A percentile compares a stretch with the other conserved stretches of the same genome.
Evolutionary conservation across 2,329 filamentous ascomycete genomes (phyloP).

Genomic region (Dendryphion nanum): DNA sequence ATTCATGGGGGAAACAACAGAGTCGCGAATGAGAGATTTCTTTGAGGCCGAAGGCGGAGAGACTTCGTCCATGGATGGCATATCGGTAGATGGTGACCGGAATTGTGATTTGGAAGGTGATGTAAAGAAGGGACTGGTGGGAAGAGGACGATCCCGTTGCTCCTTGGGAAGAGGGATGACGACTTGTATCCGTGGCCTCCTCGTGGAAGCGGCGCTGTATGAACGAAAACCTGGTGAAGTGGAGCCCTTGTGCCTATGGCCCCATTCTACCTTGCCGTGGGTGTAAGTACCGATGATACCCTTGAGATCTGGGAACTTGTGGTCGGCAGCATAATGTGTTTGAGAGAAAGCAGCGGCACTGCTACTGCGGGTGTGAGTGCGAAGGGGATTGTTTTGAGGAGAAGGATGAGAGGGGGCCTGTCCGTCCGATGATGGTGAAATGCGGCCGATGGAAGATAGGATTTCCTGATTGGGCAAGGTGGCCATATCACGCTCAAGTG

Average conservation of each 20-base stretch:
- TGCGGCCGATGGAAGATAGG: slow-evolving; percentile 32
- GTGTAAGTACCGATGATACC: slow-evolving; percentile 46
- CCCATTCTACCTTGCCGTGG: slow-evolving; percentile 46
- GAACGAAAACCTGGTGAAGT: slow-evolving; percentile 8
- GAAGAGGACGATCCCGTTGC: slow-evolving; percentile 28
- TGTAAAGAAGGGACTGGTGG: slow-evolving; percentile 26
- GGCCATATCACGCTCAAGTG: slow-evolving; percentile 30
- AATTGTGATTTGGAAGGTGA: slow-evolving; percentile 11
- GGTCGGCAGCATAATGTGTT: slow-evolving; percentile 16
- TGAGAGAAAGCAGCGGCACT: slow-evolving; percentile 13
- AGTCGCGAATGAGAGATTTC: slow-evolving; percentile 20
- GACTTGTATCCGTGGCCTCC: slow-evolving; percentile 35
- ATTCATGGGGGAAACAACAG: slow-evolving; percentile 30
- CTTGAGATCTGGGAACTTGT: slow-evolving; percentile 24
- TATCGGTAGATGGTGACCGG: slow-evolving; percentile 23
- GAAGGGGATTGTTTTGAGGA: slow-evolving; percentile 13
- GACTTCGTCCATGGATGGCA: slow-evolving; percentile 20
- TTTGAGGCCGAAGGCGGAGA: slow-evolving; percentile 32
- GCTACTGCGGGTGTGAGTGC: slow-evolving; percentile 18
- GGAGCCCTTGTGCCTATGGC: slow-evolving; percentile 12
- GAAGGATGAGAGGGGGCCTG: slow-evolving; percentile 4
- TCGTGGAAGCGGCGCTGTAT: slow-evolving; percentile 13
- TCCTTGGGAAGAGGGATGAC: slow-evolving; percentile 34
- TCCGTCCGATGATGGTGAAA: slow-evolving; percentile 14
- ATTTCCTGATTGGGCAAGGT: slow-evolving; percentile 42